Evolutionary conservation across 805 yeast species (phyloP), one percentile per base, ranked within the genome.

Genomic region (Priceomyces carsonii): DNA sequence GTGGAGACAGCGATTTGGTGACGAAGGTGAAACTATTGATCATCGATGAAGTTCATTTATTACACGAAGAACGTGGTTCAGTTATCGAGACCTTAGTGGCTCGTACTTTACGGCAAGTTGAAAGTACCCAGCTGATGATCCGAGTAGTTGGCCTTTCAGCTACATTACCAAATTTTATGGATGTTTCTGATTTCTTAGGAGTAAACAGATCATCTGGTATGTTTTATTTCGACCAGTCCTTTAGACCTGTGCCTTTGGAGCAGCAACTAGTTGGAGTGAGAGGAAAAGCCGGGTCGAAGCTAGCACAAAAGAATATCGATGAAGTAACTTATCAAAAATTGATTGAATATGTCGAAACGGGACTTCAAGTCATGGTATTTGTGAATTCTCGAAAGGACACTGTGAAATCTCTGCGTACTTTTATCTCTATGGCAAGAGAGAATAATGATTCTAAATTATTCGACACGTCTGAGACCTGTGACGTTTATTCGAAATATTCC

Each of bases 41-140:
- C 40, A 90, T 93, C 42, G 99, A 93, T 69, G 99, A 93, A 63
- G 98, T 93, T 0, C 99, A 93, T 71, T 68, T 93, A 53, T 71
- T 93, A 35, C 98, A 93, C 50, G 99, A 93, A 75, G 99, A 93
- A 37, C 79, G 99, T 68, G 99, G 99, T 50, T 87, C 97, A 6
- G 99, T 93, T 5, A 87, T 93, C 43, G 99, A 93, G 59, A 89
- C 97, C 0, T 67, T 90, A 34, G 96, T 90, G 3, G 96, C 97
- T 0, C 78, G 98, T 61, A 93, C 99, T 0, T 71, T 90, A 41
- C 70, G 99, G 39, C 97, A 90, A 53, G 98, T 93, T 4, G 99
- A 93, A 56, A 79, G 95, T 41, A 77, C 95, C 0, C 99, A 93
- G 56, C 81, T 86, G 33, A 82, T 90, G 90, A 90, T 91, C 44